phyloP scores from a whole-genome alignment of 2,329 filamentous ascomycete genomes.

The Paracorniculantispora psalliotae region DNA sequence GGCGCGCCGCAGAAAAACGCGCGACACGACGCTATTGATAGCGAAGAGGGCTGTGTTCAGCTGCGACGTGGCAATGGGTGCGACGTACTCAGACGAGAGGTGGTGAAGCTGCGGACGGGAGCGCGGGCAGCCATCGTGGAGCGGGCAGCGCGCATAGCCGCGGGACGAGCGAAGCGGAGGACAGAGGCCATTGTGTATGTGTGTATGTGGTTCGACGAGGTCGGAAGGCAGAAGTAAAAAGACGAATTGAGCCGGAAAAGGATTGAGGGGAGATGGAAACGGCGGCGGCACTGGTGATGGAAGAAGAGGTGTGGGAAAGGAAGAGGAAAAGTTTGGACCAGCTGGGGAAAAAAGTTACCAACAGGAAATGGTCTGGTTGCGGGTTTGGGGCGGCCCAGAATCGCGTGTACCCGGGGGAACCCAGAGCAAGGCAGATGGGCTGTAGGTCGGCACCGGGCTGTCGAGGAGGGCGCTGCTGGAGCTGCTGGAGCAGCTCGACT shows the following conservation, averaged over 20 bases:
- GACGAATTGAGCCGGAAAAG: background rate
- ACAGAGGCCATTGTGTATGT: constrained; percentile 54
- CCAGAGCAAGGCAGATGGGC: background rate
- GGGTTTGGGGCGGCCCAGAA: constrained; percentile 6
- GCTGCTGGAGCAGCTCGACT: background rate
- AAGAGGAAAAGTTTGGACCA: constrained; percentile 11
- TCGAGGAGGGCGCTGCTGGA: background rate
- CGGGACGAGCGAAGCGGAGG: constrained; percentile 45
- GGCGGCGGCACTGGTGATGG: background rate
- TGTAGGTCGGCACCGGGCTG: background rate
- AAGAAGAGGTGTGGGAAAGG: background rate
- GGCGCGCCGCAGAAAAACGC: no score
- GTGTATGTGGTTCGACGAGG: constrained; percentile 7
- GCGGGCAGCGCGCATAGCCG: constrained; percentile 34
- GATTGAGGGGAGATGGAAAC: background rate
- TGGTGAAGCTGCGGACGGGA: constrained; percentile 39
- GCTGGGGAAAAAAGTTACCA: background rate
- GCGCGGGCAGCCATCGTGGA: constrained; percentile 31
- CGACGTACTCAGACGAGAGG: constrained; percentile 32
- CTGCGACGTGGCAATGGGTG: background rate
- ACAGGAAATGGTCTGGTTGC: constrained; percentile 10
- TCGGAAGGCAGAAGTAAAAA: no score
- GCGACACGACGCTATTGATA: background rate
- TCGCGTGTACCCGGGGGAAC: background rate
- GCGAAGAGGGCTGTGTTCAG: background rate